Percentiles rank a stretch among this genome's conserved stretches.
phyloP scores from a whole-genome alignment of 2,329 filamentous ascomycete genomes.

The Knufia fluminis region DNA sequence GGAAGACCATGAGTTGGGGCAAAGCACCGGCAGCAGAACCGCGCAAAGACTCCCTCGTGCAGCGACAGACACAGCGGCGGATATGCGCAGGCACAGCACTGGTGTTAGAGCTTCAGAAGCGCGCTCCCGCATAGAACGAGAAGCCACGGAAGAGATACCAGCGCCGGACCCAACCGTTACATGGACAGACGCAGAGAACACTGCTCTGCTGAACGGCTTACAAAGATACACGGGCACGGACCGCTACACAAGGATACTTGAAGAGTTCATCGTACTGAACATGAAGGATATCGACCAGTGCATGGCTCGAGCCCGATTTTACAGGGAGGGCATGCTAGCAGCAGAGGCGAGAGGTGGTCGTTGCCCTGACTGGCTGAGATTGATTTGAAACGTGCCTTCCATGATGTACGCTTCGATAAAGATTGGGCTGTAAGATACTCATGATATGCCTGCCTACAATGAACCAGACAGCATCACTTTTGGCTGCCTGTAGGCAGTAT shows the following conservation, averaged over 20 bases:
- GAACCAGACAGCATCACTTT: too few species aligned
- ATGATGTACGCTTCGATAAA: too few species aligned
- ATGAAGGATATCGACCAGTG: slow-evolving; percentile 18
- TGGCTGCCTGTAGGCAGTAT: background rate
- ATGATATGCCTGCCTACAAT: too few species aligned
- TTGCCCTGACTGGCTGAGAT: slow-evolving; percentile 21
- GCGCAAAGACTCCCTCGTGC: too few species aligned
- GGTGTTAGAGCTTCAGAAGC: background rate
- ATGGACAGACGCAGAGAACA: slow-evolving; percentile 24
- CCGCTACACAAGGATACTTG: slow-evolving; percentile 25
- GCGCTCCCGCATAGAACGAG: slow-evolving; percentile 8
- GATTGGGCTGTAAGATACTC: too few species aligned
- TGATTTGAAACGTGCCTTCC: slow-evolving; percentile 11
- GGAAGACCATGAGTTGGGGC: slow-evolving; percentile 9
- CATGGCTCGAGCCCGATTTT: slow-evolving; percentile 16
- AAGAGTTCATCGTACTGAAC: slow-evolving; percentile 14
- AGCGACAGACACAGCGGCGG: too few species aligned
- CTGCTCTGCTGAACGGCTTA: slow-evolving; percentile 24
- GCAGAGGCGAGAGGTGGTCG: background rate
- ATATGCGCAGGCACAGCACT: slow-evolving; percentile 8
- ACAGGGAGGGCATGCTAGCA: slow-evolving; percentile 16
- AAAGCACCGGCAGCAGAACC: background rate
- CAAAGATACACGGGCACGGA: slow-evolving; percentile 20
- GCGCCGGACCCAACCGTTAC: slow-evolving; percentile 6
- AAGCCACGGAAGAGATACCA: slow-evolving; percentile 17